Evolutionary conservation across 2,329 filamentous ascomycete species (phyloP).

Genomic region (Zymoseptoria pseudotritici): DNA sequence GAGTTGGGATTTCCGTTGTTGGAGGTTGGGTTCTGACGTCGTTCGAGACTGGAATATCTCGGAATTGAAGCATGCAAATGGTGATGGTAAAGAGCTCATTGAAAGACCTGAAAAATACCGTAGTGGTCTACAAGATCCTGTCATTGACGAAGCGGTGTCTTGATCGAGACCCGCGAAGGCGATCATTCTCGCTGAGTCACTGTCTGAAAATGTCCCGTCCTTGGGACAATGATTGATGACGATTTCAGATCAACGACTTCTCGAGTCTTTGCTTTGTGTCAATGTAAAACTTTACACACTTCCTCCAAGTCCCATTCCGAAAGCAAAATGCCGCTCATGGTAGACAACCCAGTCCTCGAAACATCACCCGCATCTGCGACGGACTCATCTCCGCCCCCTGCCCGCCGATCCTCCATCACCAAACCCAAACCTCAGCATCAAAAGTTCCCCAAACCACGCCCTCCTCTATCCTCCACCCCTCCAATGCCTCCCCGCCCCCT

Average conservation of each 20-base stretch:
- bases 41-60: too few species aligned
- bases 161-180: neutral
- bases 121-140: too few species aligned
- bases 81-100: too few species aligned
- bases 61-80: too few species aligned
- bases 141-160: neutral
- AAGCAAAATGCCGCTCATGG: neutral
- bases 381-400: neutral
- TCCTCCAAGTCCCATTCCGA: too few species aligned
- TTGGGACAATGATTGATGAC: neutral
- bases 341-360: neutral
- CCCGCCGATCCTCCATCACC: constrained; percentile 7
- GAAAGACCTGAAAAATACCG: too few species aligned
- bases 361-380: neutral
- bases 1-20: neutral
- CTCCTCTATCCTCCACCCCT: constrained; percentile 1
- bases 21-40: neutral
- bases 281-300: neutral
- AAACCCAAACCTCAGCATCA: constrained; percentile 1
- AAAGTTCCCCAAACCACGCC: neutral
- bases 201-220: neutral
- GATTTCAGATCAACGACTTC: neutral
- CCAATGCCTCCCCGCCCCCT: constrained; percentile 39
- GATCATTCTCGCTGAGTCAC: neutral
- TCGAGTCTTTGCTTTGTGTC: neutral